These are phyloP conservation scores for Isabelozyma pseudorhagii DNA, from an alignment of 805 yeast genomes.

Conservation along the genomic window DNA sequence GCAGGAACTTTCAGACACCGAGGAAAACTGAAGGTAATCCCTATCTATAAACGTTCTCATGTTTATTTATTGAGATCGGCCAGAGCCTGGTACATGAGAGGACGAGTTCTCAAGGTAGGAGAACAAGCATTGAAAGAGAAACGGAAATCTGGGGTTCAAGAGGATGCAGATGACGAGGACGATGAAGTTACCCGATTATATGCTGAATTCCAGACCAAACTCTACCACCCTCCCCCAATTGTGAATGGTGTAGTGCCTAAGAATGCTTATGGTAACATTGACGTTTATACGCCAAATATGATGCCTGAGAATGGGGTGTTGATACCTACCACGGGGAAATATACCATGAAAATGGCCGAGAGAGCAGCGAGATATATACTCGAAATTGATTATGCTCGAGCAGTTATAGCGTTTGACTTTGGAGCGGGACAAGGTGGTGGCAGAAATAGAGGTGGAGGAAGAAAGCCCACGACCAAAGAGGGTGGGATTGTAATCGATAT, in stretches of 20 bases:
- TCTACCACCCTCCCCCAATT: slow-evolving; percentile 64
- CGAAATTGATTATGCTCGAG: slow-evolving; percentile 78
- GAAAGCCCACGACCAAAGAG: slow-evolving; percentile 57
- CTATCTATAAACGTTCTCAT: slow-evolving; percentile 66
- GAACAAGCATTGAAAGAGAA: slow-evolving; percentile 57
- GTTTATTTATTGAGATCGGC: slow-evolving; percentile 68
- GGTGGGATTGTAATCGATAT: slow-evolving; percentile 75
- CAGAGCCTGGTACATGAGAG: slow-evolving; percentile 81
- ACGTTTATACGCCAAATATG: slow-evolving; percentile 75
- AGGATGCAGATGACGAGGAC: slow-evolving; percentile 33
- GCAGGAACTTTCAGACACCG: slow-evolving; percentile 70
- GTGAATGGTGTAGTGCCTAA: slow-evolving; percentile 66
- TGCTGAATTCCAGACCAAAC: slow-evolving; percentile 73
- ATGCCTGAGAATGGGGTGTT: slow-evolving; percentile 76
- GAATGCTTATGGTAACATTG: slow-evolving; percentile 82
- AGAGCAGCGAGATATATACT: slow-evolving; percentile 65
- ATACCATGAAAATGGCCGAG: slow-evolving; percentile 48
- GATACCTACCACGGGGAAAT: slow-evolving; percentile 25
- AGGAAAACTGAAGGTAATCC: slow-evolving; percentile 28
- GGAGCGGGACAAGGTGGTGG: slow-evolving; percentile 10
- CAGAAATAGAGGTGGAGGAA: slow-evolving; percentile 30
- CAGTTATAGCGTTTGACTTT: slow-evolving; percentile 85
- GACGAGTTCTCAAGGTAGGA: slow-evolving; percentile 71
- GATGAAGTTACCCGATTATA: slow-evolving; percentile 61
- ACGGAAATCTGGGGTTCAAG: slow-evolving; percentile 15